Evolutionary conservation across 2,329 filamentous ascomycete genomes (phyloP), one percentile per base, ranked within the genome.

Genomic region (Aspergillus awamori): DNA sequence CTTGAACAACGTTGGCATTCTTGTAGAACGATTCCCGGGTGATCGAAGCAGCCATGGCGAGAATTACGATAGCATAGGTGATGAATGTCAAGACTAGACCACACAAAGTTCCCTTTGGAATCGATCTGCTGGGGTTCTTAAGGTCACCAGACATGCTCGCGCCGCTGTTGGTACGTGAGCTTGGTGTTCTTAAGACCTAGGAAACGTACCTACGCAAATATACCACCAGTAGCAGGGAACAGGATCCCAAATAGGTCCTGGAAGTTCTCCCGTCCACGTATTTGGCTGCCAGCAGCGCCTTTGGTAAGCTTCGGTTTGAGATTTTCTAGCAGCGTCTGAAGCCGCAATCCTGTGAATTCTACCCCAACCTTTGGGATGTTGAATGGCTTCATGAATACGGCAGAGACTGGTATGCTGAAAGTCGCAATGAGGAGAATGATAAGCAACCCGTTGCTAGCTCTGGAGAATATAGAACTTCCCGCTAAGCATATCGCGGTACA

Each of bases 131-230:
- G 0, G 92, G 92, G 64, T 92, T 89, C 63, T 86, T 89, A 53
- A 96, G 77, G 72, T 96, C 92, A 17, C 92, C 92, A 7, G 92
- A 96, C 92, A 96, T 96, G 67, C 91, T 94, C 6, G 92, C 92
- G 17, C 93, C 93, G 49, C 82, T 84, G 53, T 53, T 41, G 24
- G 54, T 69, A 52, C 63, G 65, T 72, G n/a, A 61, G 87, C 13
- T 83, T 73, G 86, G 85, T 63, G 86, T 87, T 24, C 84, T 83
- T 2, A 79, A 28, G 41, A n/a, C 30, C 8, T 17, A 5, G 24
- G 24, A 13, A 22, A 17, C 49, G 39, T 8, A 78, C 79, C 67
- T 73, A 83, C 80, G 84, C 83, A 68, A 86, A 85, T 26, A 86
- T 86, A 4, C 80, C 82, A 5, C 86, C 85, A 2, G 86, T 89